Percentiles rank a stretch among this genome's conserved stretches.
phyloP scores from a whole-genome alignment of 805 yeast species.

The Hanseniaspora vineae region DNA sequence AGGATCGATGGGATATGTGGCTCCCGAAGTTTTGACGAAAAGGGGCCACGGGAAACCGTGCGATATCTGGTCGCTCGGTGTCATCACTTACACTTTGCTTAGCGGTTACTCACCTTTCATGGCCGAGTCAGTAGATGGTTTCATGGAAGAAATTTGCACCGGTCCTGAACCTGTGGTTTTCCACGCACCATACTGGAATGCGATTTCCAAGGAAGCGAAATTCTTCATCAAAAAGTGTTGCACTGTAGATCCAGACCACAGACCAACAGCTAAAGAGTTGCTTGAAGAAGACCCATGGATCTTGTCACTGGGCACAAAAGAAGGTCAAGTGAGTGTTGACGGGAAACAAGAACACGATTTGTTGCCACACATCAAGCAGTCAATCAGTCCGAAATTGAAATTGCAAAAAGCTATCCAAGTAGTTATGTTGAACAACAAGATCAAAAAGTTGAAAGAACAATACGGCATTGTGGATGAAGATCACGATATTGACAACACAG shows the following conservation, averaged over 20 bases:
- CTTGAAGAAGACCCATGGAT: constrained; percentile 65
- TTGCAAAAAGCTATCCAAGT: constrained; percentile 78
- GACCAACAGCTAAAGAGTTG: constrained; percentile 59
- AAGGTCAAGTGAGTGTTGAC: constrained; percentile 9
- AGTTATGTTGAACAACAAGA: constrained; percentile 68
- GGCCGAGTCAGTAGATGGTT: constrained; percentile 70
- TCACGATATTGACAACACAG: constrained; percentile 23
- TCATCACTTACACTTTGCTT: constrained; percentile 75
- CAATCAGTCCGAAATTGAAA: constrained; percentile 72
- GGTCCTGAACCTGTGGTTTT: constrained; percentile 68
- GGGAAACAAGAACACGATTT: constrained; percentile 32
- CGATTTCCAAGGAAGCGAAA: constrained; percentile 69
- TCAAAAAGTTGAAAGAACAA: constrained; percentile 52
- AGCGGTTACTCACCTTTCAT: constrained; percentile 91
- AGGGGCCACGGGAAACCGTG: constrained; percentile 91
- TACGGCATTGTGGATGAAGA: constrained; percentile 41
- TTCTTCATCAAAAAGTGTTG: constrained; percentile 61
- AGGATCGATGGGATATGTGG: constrained; percentile 93
- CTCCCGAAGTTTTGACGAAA: constrained; percentile 80
- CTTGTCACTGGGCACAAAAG: constrained; percentile 22
- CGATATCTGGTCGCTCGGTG: constrained; percentile 93
- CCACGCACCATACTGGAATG: constrained; percentile 78
- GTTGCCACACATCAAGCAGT: constrained; percentile 67
- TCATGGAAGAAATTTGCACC: constrained; percentile 61
- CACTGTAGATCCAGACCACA: constrained; percentile 47